Base-by-base conservation (phyloP, 352 stramenopile genomes). In the Phytopythium ostracodes region DNA sequence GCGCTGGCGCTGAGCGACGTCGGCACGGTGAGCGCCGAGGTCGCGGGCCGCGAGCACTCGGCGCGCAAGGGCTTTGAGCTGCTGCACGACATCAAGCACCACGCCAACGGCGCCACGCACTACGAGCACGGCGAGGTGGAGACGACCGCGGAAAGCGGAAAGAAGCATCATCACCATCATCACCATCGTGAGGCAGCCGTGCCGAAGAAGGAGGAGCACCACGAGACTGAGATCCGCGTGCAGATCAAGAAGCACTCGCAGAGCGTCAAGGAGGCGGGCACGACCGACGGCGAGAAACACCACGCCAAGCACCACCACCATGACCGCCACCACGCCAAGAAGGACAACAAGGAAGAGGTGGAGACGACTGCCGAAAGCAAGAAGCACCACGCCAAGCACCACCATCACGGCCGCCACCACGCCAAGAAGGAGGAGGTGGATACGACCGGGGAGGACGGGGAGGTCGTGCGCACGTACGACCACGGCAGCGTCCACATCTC, bases 401-500 rank as follows among this genome's bases (percentile, higher is more conserved):
- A 67, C 40, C 27, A 43, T 29, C 29, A 63, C 10, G 54, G 56
- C 42, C 56, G 57, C 12, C 35, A 65, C 46, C 44, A 62, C 20
- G n/a, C 25, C 43, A 51, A 57, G n/a, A n/a, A n/a, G 50, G 42
- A 57, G 20, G 44, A 36, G 24, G 40, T 43, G 35, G 54, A 67
- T 27, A 61, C 70, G 25, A 44, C 42, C 6, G 27, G 58, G 9
- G 56, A 72, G 29, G 64, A 75, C 25, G 54, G 60, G 12, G 68
- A 76, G 55, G 68, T 58, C 20, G 61, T 77, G 59, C 63, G 62
- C 29, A 70, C 68, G 44, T 78, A 83, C 40, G 64, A 67, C 35
- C 67, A 76, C 60, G 76, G 67, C 36, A 70, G 51, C 11, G 67
- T 80, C 49, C 65, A 50, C 49, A 80, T 80, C 38, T 68, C 67